Evolutionary conservation across 2,329 filamentous ascomycete species (phyloP).

Genomic region (Endothia cerciana): DNA sequence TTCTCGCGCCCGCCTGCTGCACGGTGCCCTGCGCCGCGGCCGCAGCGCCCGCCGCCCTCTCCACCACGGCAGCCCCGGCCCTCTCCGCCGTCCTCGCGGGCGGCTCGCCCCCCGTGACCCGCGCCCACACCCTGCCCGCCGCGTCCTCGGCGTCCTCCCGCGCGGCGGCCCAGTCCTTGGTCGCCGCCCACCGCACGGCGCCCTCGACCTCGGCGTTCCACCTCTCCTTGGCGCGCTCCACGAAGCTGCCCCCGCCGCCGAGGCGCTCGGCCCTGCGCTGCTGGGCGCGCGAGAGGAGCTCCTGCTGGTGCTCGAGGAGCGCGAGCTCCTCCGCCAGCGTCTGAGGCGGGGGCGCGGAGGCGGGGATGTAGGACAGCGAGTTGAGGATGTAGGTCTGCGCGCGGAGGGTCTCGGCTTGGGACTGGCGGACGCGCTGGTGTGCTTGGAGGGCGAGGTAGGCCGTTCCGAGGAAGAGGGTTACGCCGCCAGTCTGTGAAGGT

Average conservation of each 20-base stretch:
- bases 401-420: slow-evolving; percentile 60
- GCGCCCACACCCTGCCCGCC: slow-evolving; percentile 50
- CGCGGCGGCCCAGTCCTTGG: slow-evolving; percentile 66
- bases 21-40: slow-evolving; percentile 31
- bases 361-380: slow-evolving; percentile 54
- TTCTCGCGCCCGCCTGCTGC: slow-evolving; percentile 35
- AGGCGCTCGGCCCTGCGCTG: slow-evolving; percentile 15
- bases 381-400: slow-evolving; percentile 60
- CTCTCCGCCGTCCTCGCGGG: slow-evolving; percentile 41
- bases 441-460: slow-evolving; percentile 73
- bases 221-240: slow-evolving; percentile 72
- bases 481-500: slow-evolving; percentile 66
- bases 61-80: slow-evolving; percentile 29
- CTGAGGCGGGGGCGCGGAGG: slow-evolving; percentile 47
- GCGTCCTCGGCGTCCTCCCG: slow-evolving; percentile 61
- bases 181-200: slow-evolving; percentile 68
- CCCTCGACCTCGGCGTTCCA: slow-evolving; percentile 78
- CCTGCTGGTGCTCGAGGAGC: slow-evolving; percentile 29
- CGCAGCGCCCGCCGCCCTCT: slow-evolving; percentile 26
- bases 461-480: slow-evolving; percentile 73
- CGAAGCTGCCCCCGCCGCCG: slow-evolving; percentile 49
- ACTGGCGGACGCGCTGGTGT: slow-evolving; percentile 69
- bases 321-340: slow-evolving; percentile 28
- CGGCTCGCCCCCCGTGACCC: slow-evolving; percentile 39
- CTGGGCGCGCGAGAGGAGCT: slow-evolving; percentile 25